Conservation (phyloP, 352 stramenopile genomes). For the Albugo laibachii region DNA sequence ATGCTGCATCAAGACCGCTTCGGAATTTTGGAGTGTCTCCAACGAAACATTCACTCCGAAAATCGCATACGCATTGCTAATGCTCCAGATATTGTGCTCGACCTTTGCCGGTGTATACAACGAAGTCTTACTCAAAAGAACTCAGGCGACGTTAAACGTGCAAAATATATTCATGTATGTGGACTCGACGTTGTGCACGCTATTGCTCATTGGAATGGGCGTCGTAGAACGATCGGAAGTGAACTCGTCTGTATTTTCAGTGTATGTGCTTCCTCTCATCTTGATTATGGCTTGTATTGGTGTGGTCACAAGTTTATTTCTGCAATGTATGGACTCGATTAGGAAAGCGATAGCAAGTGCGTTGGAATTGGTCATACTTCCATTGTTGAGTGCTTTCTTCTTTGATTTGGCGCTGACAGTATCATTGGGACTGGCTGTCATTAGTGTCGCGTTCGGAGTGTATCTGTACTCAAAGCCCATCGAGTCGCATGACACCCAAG, state of each 20-base stretch:
- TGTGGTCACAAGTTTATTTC: constrained; percentile 62
- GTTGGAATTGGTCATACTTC: constrained; percentile 50
- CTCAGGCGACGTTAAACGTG: constrained; percentile 43
- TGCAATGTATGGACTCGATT: constrained; percentile 61
- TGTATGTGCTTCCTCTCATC: constrained; percentile 55
- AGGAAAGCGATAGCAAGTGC: constrained; percentile 63
- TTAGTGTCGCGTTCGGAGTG: constrained; percentile 44
- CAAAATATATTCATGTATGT: constrained; percentile 78
- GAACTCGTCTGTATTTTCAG: constrained; percentile 43
- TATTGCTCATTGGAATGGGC: constrained; percentile 11
- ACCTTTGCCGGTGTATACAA: constrained; percentile 75
- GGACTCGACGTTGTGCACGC: constrained; percentile 53
- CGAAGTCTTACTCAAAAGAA: constrained; percentile 59
- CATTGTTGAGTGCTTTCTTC: constrained; percentile 33
- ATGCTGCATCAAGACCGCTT: constrained; percentile 59
- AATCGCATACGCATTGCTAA: constrained; percentile 31
- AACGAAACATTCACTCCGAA: too few relatives aligned
- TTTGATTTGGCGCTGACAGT: constrained; percentile 40
- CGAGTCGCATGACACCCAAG: constrained; percentile 1
- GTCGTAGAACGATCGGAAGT: constrained; percentile 13
- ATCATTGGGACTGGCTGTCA: constrained; percentile 28
- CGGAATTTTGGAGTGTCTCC: too few relatives aligned
- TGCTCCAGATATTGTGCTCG: constrained; percentile 61
- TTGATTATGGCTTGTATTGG: constrained; percentile 70
- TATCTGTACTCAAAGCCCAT: constrained; percentile 66